Conservation (phyloP, 2,329 filamentous ascomycete genomes). For the Fusarium hainanense region DNA sequence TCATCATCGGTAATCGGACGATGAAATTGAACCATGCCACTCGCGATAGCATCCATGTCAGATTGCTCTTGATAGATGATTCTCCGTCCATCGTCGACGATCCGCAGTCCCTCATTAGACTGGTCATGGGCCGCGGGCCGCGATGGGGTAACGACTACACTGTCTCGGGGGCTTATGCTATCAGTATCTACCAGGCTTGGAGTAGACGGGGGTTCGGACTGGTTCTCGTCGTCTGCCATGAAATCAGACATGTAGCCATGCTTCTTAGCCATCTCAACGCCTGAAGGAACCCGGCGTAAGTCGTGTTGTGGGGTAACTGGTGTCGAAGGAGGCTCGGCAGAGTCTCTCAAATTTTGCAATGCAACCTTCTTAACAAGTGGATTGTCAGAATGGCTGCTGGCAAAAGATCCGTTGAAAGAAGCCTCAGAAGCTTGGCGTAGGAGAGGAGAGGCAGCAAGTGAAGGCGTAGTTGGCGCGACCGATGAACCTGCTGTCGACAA, state of each 20-base stretch:
- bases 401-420: constrained; percentile 38
- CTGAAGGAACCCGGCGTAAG: constrained; percentile 42
- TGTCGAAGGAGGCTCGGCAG: constrained; percentile 31
- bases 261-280: constrained; percentile 46
- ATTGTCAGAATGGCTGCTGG: constrained; percentile 42
- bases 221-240: constrained; percentile 46
- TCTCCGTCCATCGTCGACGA: constrained; percentile 44
- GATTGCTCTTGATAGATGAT: constrained; percentile 45
- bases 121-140: constrained; percentile 38
- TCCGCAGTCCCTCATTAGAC: constrained; percentile 45
- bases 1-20: constrained; percentile 39
- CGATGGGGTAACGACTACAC: constrained; percentile 43
- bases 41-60: constrained; percentile 41
- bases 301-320: constrained; percentile 30
- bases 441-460: constrained; percentile 29
- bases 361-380: constrained; percentile 40
- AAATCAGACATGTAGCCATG: constrained; percentile 46
- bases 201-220: constrained; percentile 47
- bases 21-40: constrained; percentile 41
- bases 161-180: constrained; percentile 47
- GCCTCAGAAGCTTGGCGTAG: constrained; percentile 30
- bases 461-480: constrained; percentile 22
- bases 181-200: constrained; percentile 48
- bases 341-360: constrained; percentile 37
- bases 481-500: constrained; percentile 24